Base-by-base conservation (phyloP, 78 protist species). In the Reticulomyxa filosa region DNA sequence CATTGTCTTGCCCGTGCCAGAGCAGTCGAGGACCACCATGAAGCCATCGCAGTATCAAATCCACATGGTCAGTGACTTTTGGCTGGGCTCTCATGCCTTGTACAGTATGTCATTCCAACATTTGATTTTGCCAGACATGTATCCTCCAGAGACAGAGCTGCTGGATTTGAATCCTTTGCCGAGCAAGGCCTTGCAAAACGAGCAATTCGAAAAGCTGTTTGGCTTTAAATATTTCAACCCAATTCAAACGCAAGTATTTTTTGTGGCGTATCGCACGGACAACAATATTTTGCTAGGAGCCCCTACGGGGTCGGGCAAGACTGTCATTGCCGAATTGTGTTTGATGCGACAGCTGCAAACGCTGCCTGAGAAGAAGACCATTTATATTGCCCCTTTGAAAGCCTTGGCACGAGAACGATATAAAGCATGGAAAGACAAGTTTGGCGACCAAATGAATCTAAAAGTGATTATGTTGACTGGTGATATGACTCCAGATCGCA, bases 301-400 rank as follows among this genome's bases (percentile, higher is more conserved):
- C 0, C 97, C 96, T 30, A 94, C 98, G 2, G 98, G 96, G 7
- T 53, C 72, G 20, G 97, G 98, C 37, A 95, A 95, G 79, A 96
- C 99, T 10, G 63, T 93, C 55, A 72, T 79, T 17, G 98, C 98
- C 17, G 99, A 96, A 68, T 63, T 96, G 22, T 92, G 96, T 26
- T 73, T 93, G 56, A 80, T 85, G 27, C 74, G 92, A 25, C 48
- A 75, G 5, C 55, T 83, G 33, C 23, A 56, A 17, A 57, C 10
- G 27, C 34, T 66, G 59, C 85, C 84, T 7, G 67, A 46, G 0
- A 0, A 39, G 50, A 77, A 86, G 79, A 79, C 76, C 2, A 90
- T 97, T n/a, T 97, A 95, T 82, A 86, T 97, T 11, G 99, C 96
- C 27, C 99, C 99, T 8, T 65, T 97, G 57, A 93, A 93, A 68